Evolutionary conservation across 148 eudicot species (phyloP).

Genomic region (Mesembryanthemum crystallinum): DNA sequence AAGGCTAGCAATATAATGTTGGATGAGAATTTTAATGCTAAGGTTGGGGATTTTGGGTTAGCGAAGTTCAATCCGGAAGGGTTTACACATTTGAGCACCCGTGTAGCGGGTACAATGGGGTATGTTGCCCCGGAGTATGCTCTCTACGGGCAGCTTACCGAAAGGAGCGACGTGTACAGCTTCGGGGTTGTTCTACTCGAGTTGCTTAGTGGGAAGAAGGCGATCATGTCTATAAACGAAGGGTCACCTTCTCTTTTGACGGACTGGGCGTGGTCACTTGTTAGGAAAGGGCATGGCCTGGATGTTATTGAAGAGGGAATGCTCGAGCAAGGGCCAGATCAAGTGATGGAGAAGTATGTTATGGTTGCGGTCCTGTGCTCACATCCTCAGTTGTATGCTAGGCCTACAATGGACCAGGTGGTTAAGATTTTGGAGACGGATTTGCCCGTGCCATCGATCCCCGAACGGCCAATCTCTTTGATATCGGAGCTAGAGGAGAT

Average conservation of each 20-base stretch:
- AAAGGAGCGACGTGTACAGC: conserved; percentile 83
- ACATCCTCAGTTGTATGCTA: conserved; percentile 82
- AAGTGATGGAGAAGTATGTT: conserved; percentile 76
- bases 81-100: conserved; percentile 78
- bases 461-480: conserved; percentile 73
- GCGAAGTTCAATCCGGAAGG: conserved; percentile 89
- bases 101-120: conserved; percentile 92
- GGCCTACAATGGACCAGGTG: conserved; percentile 94
- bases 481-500: conserved; percentile 56
- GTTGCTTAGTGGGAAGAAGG: conserved; percentile 84
- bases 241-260: conserved; percentile 62
- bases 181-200: conserved; percentile 84
- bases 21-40: conserved; percentile 74
- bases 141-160: conserved; percentile 79
- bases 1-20: conserved; percentile 77
- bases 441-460: conserved; percentile 62
- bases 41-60: conserved; percentile 77
- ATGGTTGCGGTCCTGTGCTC: conserved; percentile 77
- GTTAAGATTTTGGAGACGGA: conserved; percentile 75
- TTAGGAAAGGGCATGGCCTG: conserved; percentile 54
- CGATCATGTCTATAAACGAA: conserved; percentile 43
- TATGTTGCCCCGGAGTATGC: conserved; percentile 94
- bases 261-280: conserved; percentile 91
- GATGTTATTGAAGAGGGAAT: conserved; percentile 66
- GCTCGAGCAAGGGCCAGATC: conserved; percentile 55